A percentile compares a stretch with the other conserved stretches of the same genome.
Conservation (phyloP, 2,329 filamentous ascomycete species). For the Colletotrichum plurivorum region DNA sequence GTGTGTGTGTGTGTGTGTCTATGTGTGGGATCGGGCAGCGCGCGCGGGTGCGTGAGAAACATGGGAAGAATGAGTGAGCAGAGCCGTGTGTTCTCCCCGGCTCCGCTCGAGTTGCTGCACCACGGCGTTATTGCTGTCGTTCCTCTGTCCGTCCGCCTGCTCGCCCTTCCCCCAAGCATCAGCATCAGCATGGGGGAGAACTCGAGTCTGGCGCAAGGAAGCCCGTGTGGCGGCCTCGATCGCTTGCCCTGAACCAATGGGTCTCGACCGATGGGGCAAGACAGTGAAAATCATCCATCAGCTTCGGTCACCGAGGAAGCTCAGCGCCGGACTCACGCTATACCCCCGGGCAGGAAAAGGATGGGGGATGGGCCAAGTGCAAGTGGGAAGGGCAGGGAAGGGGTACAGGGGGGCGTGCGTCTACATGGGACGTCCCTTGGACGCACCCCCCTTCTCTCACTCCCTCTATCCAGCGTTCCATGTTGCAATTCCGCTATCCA, state of each 20-base stretch:
- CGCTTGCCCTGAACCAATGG: constrained; percentile 40
- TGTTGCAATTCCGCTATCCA: constrained; percentile 41
- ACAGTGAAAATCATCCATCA: constrained; percentile 53
- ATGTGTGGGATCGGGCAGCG: no score
- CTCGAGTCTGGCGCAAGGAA: constrained; percentile 18
- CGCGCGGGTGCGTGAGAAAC: constrained; percentile 4
- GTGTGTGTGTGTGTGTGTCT: neutral
- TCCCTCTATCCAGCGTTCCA: constrained; percentile 41
- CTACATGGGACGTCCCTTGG: constrained; percentile 38
- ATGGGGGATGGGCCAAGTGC: constrained; percentile 26
- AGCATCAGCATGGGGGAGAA: constrained; percentile 13
- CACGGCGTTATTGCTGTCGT: constrained; percentile 17
- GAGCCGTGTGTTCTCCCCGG: constrained; percentile 21
- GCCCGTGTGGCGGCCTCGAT: constrained; percentile 39
- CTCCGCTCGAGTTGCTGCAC: constrained; percentile 22
- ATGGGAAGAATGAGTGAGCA: constrained; percentile 28
- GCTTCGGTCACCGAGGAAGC: constrained; percentile 61
- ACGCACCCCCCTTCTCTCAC: constrained; percentile 37
- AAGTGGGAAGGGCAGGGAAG: constrained; percentile 35
- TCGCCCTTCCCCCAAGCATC: constrained; percentile 20
- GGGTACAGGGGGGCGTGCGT: constrained; percentile 42
- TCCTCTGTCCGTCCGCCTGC: constrained; percentile 32
- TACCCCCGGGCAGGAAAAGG: constrained; percentile 41
- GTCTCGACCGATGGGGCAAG: constrained; percentile 52
- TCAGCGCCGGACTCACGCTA: constrained; percentile 53